A percentile compares a stretch with the other conserved stretches of the same genome.
phyloP scores from a whole-genome alignment of 2,329 filamentous ascomycete genomes.

The Penicillium sp. region DNA sequence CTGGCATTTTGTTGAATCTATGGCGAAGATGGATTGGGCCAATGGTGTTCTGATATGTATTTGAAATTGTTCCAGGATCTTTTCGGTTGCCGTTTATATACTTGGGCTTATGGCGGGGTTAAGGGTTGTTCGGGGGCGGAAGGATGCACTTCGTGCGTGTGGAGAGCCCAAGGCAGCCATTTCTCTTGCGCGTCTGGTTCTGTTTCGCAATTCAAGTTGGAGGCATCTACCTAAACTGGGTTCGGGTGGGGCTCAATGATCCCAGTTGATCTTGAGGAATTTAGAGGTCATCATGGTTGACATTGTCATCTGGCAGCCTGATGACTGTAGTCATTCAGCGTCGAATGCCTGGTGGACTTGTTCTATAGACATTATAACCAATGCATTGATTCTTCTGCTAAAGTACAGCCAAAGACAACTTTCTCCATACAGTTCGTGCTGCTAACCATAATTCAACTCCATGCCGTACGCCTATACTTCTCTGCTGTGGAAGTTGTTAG shows the following conservation, averaged over 20 bases:
- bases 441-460: background rate
- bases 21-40: background rate
- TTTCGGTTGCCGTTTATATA: background rate
- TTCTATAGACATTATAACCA: background rate
- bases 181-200: background rate
- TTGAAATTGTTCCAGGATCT: background rate
- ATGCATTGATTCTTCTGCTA: background rate
- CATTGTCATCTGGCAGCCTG: background rate
- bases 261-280: background rate
- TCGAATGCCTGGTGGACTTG: background rate
- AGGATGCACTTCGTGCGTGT: no score
- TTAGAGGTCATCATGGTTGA: background rate
- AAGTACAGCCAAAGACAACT: background rate
- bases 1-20: background rate
- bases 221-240: background rate
- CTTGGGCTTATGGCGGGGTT: background rate
- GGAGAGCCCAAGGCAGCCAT: background rate
- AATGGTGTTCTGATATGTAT: no score
- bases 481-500: constrained; percentile 26
- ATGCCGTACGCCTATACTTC: constrained; percentile 21
- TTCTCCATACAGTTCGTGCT: background rate
- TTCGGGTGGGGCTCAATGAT: background rate
- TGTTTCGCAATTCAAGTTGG: background rate
- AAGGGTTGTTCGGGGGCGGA: background rate
- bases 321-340: background rate